Evolutionary conservation across 768 basidiomycete genomes (phyloP), one percentile per base, ranked within the genome.

Genomic region (Auricularia cornea): DNA sequence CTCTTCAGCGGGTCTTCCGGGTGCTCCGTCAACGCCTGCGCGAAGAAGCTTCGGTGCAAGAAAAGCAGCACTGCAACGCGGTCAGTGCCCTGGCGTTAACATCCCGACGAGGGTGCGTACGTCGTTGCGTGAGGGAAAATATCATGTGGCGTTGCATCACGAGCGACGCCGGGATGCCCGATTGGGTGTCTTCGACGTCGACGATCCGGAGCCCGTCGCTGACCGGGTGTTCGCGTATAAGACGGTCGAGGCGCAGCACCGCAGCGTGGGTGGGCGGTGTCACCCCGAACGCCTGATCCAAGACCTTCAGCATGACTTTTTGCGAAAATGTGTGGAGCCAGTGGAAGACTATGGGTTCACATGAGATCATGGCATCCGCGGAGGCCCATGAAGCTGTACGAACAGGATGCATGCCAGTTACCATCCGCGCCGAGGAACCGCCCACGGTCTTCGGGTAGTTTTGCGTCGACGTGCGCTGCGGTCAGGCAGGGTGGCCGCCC

Each of bases 21-120:
- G 63, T 82, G 81, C 60, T 82, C 87, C 28, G 80, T 78, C 38
- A 90, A 79, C 3, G 88, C 89, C 69, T 88, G 85, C 3, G 88
- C 85, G 67, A 90, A 89, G 77, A 87, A 90, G 67, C 86, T 85
- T 20, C 89, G 85, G 70, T 89, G 88, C 59, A 89, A 81, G 69
- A 88, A 89, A 10, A 89, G 74, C 35, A 89, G 76, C n/a, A 85
- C 88, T 89, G 63, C 28, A 0, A 14, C 35, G 4, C 20, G 51
- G n/a, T n/a, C 12, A 57, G 26, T 6, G 14, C 54, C 2, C 2
- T 20, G 18, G 28, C 8, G 26, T 3, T 14, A 28, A 0, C 0
- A 29, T 16, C 26, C 12, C 5, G 29, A 30, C 6, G 4, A 28
- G 16, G 29, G 26, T 6, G 30, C 54, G 54, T 26, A 57, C 54